Conservation (phyloP, 345 rosid species). For the Hypericum androsaemum region DNA sequence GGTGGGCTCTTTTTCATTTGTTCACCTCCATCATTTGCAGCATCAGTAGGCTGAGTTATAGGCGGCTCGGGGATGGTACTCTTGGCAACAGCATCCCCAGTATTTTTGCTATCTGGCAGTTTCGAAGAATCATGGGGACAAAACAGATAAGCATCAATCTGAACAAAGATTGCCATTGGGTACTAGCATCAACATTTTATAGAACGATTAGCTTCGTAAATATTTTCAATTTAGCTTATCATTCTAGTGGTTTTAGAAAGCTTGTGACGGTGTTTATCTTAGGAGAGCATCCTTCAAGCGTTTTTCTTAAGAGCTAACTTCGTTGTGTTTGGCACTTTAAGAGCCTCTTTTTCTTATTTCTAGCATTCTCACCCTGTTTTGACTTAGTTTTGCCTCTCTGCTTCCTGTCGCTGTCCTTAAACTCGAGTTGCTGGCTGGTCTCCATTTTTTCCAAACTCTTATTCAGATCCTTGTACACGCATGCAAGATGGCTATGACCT, state of each 20-base stretch:
- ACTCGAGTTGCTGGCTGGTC: slow-evolving; percentile 28
- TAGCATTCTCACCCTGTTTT: slow-evolving; percentile 35
- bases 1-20: slow-evolving; percentile 38
- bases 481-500: slow-evolving; percentile 96
- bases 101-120: slow-evolving; percentile 23
- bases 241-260: too few species aligned
- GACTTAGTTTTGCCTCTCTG: slow-evolving; percentile 29
- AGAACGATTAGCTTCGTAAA: too few species aligned
- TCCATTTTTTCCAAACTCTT: slow-evolving; percentile 26
- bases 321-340: neutral
- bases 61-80: slow-evolving; percentile 24
- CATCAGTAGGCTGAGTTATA: slow-evolving; percentile 22
- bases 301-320: too few species aligned
- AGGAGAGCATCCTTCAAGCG: slow-evolving; percentile 1
- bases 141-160: too few species aligned
- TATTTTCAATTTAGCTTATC: too few species aligned
- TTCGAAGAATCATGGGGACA: neutral
- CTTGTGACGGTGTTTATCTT: too few species aligned
- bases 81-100: slow-evolving; percentile 8
- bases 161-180: too few species aligned
- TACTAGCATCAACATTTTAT: too few species aligned
- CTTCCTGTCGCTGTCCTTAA: slow-evolving; percentile 54
- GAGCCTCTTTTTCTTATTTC: slow-evolving; percentile 6
- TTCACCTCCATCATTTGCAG: slow-evolving; percentile 35
- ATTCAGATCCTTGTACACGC: slow-evolving; percentile 64